These are phyloP conservation scores for Whalleya microplaca DNA, from an alignment of 2,329 filamentous ascomycete species.

Conservation along the genomic window DNA sequence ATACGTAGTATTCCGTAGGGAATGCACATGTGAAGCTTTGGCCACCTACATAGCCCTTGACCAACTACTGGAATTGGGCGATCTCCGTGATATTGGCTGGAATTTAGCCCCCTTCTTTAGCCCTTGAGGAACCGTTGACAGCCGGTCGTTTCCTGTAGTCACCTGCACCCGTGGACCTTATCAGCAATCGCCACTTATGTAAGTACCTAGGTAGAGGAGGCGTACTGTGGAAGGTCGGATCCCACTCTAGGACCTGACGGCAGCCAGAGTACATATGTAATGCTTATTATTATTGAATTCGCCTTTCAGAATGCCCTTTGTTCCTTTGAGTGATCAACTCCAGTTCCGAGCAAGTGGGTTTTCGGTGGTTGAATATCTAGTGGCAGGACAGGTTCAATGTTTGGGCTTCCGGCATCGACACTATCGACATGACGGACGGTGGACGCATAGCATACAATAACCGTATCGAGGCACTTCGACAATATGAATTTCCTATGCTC, in stretches of 20 bases:
- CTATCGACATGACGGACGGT: conserved; percentile 35
- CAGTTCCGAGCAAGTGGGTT: background rate
- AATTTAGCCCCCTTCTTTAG: too few species aligned
- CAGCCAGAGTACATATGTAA: background rate
- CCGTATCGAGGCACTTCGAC: conserved; percentile 61
- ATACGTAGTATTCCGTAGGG: too few species aligned
- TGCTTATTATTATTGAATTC: background rate
- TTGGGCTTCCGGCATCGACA: conserved; percentile 16
- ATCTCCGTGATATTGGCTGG: background rate
- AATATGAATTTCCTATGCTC: conserved; percentile 70
- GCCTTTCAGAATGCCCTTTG: background rate
- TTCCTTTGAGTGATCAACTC: conserved; percentile 6
- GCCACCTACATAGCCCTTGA: background rate
- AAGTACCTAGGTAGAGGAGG: too few species aligned
- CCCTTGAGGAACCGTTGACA: background rate
- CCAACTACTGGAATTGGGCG: conserved; percentile 20
- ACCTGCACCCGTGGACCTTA: conserved; percentile 1
- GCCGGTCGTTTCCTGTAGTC: background rate
- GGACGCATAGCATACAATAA: conserved; percentile 54
- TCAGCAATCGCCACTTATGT: background rate
- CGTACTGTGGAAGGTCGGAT: background rate
- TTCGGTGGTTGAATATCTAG: conserved; percentile 2
- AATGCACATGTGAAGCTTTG: background rate
- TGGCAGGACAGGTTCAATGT: conserved; percentile 22
- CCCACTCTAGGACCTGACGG: background rate